phyloP scores from a whole-genome alignment of 2,329 filamentous ascomycete species.

The Capronia americana region DNA sequence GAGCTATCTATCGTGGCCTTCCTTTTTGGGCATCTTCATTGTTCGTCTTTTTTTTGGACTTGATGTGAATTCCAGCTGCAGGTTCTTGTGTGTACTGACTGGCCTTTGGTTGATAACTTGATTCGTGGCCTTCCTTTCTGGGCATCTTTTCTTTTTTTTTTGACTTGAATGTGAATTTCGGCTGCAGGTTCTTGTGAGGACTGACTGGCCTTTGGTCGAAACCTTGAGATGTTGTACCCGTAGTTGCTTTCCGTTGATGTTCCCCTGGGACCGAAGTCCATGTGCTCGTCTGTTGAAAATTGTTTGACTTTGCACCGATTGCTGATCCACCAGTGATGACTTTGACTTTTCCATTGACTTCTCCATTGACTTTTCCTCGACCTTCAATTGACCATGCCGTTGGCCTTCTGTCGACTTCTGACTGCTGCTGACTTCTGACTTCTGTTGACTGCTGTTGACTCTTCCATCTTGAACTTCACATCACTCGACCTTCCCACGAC shows the following conservation, averaged over 20 bases:
- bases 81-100: slow-evolving; percentile 10
- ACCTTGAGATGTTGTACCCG: not conserved
- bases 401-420: too few species aligned
- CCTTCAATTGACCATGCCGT: too few species aligned
- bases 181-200: slow-evolving; percentile 3
- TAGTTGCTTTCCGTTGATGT: not conserved
- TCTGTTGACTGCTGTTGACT: not conserved
- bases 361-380: too few species aligned
- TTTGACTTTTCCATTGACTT: too few species aligned
- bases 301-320: not conserved
- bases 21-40: not conserved
- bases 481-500: not conserved
- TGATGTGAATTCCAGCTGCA: not conserved
- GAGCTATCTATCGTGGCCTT: not conserved
- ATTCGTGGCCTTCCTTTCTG: not conserved
- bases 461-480: not conserved
- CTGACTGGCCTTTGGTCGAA: not conserved
- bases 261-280: not conserved
- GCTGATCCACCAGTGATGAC: not conserved
- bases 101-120: not conserved
- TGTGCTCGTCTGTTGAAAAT: not conserved
- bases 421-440: too few species aligned
- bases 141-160: not conserved
- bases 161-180: not conserved
- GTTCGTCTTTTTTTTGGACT: not conserved